These are phyloP conservation scores for Diaporthe ilicicola DNA, from an alignment of 2,329 filamentous ascomycete species.

Conservation along the genomic window DNA sequence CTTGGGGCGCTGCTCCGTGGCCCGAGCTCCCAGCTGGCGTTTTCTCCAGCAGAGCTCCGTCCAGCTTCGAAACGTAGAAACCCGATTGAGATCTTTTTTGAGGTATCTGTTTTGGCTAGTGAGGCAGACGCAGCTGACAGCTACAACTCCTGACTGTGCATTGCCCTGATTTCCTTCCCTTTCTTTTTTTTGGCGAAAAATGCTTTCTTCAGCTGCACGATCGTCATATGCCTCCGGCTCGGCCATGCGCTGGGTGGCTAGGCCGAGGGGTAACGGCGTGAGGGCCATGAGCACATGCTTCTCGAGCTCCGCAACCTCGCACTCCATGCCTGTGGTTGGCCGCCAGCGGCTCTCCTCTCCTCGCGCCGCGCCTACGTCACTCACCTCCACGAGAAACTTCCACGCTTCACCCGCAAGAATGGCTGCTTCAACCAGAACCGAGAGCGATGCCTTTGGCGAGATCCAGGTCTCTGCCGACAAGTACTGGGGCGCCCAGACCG, in stretches of 20 bases:
- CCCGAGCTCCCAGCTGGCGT: conserved; percentile 27
- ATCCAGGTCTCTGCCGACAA: conserved; percentile 90
- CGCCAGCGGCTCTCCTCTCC: conserved; percentile 1
- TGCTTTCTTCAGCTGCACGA: conserved; percentile 32
- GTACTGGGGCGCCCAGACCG: conserved; percentile 99
- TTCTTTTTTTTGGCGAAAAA: conserved; percentile 1
- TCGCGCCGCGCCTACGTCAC: conserved; percentile 11
- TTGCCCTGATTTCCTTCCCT: background rate
- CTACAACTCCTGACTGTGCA: background rate
- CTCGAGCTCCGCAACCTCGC: conserved; percentile 14
- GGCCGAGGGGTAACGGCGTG: conserved; percentile 32
- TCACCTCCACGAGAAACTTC: conserved; percentile 44
- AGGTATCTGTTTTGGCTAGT: background rate
- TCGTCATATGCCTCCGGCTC: conserved; percentile 26
- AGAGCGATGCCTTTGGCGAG: conserved; percentile 98
- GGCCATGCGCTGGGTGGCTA: conserved; percentile 27
- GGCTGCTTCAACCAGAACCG: conserved; percentile 73
- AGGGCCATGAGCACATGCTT: conserved; percentile 33
- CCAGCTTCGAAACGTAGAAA: conserved; percentile 1
- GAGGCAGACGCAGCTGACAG: conserved; percentile 7
- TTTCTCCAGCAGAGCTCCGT: conserved; percentile 21
- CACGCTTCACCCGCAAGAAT: conserved; percentile 58
- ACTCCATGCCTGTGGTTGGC: conserved; percentile 2
- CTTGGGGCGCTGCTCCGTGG: conserved; percentile 8
- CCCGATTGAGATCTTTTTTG: background rate